A percentile compares a stretch with the other conserved stretches of the same genome.
Evolutionary conservation across 108 stramenopile genomes (phyloP).

Genomic region (Pseudonitzschia delicatissima): DNA sequence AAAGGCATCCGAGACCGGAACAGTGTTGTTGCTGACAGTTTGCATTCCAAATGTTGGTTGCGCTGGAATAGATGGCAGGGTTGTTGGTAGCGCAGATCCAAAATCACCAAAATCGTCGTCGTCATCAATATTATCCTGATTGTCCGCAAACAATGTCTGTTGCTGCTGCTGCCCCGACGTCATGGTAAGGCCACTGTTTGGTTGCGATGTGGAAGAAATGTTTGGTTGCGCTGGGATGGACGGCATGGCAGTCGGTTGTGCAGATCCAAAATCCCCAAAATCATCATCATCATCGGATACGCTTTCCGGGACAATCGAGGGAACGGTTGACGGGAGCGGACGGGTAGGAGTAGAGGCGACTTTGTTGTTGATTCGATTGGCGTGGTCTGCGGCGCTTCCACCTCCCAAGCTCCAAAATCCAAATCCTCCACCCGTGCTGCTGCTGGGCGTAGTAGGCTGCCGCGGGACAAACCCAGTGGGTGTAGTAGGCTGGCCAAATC

Average conservation of each 20-base stretch:
- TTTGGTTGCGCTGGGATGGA: background rate
- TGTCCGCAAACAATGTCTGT: too few species aligned
- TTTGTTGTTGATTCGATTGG: conserved; percentile 18
- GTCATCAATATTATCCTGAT: background rate
- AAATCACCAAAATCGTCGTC: conserved; percentile 17
- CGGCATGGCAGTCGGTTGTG: background rate
- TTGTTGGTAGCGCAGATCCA: conserved; percentile 7
- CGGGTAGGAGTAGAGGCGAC: too few species aligned
- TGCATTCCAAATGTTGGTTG: background rate
- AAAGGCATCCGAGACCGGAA: conserved; percentile 12
- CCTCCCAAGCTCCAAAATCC: background rate
- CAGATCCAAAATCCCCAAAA: conserved; percentile 19
- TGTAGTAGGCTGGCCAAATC: too few species aligned
- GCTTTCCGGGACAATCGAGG: too few species aligned
- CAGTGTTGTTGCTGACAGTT: background rate
- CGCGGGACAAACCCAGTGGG: too few species aligned
- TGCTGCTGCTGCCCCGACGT: too few species aligned
- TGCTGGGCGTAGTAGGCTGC: background rate
- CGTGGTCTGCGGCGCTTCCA: conserved; percentile 20
- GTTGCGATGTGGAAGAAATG: too few species aligned
- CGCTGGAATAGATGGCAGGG: background rate
- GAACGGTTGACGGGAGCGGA: too few species aligned
- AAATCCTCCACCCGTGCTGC: background rate
- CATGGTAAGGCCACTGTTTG: too few species aligned
- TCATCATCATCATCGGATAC: conserved; percentile 11